Evolutionary conservation across 495 filamentous ascomycete genomes (phyloP).

Genomic region (Xylona heveae): DNA sequence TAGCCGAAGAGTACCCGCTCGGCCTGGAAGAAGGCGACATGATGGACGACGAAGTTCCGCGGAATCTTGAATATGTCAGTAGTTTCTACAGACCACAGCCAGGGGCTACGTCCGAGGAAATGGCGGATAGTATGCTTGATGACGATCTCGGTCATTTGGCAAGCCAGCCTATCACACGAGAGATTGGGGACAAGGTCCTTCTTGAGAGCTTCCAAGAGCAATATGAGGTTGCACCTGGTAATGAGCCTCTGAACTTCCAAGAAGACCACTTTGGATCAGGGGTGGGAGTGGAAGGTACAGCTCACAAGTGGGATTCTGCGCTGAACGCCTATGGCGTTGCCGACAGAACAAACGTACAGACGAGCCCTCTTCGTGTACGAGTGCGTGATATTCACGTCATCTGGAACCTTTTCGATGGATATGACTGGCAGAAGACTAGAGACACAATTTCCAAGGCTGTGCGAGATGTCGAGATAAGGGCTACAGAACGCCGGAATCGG

Average conservation of each 20-base stretch:
- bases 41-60: conserved; percentile 26
- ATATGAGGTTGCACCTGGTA: conserved; percentile 19
- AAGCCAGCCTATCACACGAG: conserved; percentile 18
- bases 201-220: conserved; percentile 41
- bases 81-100: conserved; percentile 26
- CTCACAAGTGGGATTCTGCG: conserved; percentile 58
- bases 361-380: conserved; percentile 53
- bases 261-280: conserved; percentile 60
- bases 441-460: conserved; percentile 75
- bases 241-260: conserved; percentile 35
- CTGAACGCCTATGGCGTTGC: conserved; percentile 48
- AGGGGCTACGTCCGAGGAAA: conserved; percentile 13
- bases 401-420: conserved; percentile 97
- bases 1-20: conserved; percentile 4
- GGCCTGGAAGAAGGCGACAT: conserved; percentile 14
- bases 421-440: conserved; percentile 80
- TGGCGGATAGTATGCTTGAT: conserved; percentile 25
- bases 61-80: conserved; percentile 35
- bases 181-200: conserved; percentile 34
- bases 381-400: conserved; percentile 80
- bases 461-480: conserved; percentile 61
- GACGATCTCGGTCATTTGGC: conserved; percentile 19
- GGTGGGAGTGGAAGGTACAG: conserved; percentile 38
- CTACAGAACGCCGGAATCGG: conserved; percentile 44
- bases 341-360: conserved; percentile 36